These are phyloP conservation scores for Austropuccinia psidii DNA, from an alignment of 1,284 basidiomycete species.

Conservation along the genomic window DNA sequence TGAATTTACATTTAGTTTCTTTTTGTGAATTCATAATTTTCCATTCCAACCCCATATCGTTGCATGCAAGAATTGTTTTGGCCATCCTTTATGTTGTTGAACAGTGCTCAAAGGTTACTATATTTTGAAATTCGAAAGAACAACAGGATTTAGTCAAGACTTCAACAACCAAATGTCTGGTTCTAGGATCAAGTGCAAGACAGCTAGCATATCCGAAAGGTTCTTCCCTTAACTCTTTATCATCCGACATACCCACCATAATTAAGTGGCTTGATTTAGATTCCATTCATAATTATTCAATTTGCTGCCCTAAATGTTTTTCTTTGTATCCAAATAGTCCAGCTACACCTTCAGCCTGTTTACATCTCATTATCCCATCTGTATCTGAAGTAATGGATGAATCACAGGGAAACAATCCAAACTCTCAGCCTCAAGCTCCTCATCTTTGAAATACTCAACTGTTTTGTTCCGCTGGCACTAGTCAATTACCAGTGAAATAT, in stretches of 20 bases:
- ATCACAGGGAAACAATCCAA: too few relatives aligned
- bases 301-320: constrained; percentile 20
- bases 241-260: not conserved
- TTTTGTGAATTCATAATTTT: too few relatives aligned
- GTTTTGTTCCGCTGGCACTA: not conserved
- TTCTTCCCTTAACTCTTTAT: not conserved
- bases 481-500: not conserved
- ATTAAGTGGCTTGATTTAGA: constrained; percentile 9
- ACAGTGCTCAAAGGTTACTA: too few relatives aligned
- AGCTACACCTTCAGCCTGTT: not conserved
- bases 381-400: too few relatives aligned
- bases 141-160: too few relatives aligned
- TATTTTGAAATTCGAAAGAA: too few relatives aligned
- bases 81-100: too few relatives aligned
- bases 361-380: not conserved
- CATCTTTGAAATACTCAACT: not conserved
- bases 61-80: too few relatives aligned
- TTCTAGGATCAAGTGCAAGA: too few relatives aligned
- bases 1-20: too few relatives aligned
- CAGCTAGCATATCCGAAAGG: not conserved
- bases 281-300: not conserved
- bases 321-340: constrained; percentile 8
- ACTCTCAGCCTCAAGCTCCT: not conserved
- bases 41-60: too few relatives aligned
- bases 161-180: too few relatives aligned